Conservation (phyloP, 768 basidiomycete species). For the Crucibulum laeve region DNA sequence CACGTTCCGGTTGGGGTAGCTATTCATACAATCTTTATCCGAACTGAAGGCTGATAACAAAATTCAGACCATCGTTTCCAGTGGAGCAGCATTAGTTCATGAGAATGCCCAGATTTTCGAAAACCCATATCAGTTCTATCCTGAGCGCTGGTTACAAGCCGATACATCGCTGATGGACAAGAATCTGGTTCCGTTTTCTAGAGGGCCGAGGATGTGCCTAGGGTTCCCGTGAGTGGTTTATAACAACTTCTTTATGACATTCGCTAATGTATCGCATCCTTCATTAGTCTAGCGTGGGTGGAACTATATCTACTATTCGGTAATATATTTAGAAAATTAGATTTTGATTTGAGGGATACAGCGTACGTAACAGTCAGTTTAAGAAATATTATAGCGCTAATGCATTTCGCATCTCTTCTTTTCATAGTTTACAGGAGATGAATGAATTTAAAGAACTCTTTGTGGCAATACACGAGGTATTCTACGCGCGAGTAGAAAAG, state of each 20-base stretch:
- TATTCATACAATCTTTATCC: background rate
- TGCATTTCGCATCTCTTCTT: no score
- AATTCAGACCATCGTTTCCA: background rate
- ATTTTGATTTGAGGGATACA: background rate
- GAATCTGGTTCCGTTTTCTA: constrained; percentile 1
- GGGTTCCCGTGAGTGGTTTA: background rate
- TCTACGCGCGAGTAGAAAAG: no score
- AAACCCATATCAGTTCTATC: background rate
- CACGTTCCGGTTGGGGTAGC: background rate
- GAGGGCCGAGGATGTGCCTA: background rate
- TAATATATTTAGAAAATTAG: background rate
- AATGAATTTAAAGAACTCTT: no score
- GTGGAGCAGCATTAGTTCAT: background rate
- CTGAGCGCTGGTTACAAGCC: background rate
- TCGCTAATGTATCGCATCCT: background rate
- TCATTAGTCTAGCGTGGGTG: background rate
- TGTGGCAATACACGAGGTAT: no score
- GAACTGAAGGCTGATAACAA: background rate
- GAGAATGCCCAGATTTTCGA: background rate
- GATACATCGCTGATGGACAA: background rate
- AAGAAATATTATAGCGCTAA: no score
- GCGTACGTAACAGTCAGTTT: background rate
- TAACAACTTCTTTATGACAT: background rate
- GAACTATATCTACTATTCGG: constrained; percentile 1
- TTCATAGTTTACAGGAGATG: no score